Evolutionary conservation across 345 rosid genomes (phyloP).

Genomic region (Atalantia buxifolia): DNA sequence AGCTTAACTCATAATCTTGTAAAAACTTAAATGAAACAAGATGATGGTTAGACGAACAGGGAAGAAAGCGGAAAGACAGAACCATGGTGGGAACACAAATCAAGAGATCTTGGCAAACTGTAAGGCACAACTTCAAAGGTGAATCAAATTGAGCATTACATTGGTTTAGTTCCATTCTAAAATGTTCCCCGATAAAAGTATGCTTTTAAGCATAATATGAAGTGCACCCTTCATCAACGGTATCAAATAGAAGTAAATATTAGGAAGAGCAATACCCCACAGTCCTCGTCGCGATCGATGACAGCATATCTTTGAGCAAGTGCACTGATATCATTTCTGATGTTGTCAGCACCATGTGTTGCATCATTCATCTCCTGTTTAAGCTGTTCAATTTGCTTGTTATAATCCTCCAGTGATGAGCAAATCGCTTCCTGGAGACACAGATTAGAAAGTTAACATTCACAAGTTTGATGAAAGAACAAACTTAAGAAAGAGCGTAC

Average conservation of each 20-base stretch:
- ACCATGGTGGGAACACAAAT: neutral
- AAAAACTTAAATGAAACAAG: neutral
- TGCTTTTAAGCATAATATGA: neutral
- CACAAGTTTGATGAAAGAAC: neutral
- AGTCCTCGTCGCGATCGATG: constrained; percentile 83
- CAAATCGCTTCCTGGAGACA: constrained; percentile 85
- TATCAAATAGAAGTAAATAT: constrained; percentile 14
- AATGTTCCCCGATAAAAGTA: neutral
- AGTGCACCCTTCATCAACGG: neutral
- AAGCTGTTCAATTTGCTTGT: constrained; percentile 87
- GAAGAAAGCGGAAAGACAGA: neutral
- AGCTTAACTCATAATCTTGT: neutral
- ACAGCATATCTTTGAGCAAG: constrained; percentile 97
- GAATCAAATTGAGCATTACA: constrained; percentile 10
- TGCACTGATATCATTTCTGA: constrained; percentile 94
- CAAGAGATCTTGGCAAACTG: neutral
- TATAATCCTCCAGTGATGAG: constrained; percentile 95
- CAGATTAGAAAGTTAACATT: constrained; percentile 10
- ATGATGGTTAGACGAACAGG: neutral
- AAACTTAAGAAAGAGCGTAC: neutral
- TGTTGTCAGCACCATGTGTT: constrained; percentile 98
- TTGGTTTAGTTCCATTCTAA: constrained; percentile 9
- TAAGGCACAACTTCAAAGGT: neutral
- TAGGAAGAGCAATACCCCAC: constrained; percentile 73
- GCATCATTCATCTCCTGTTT: constrained; percentile 99